Percentiles rank a stretch among this genome's conserved stretches.
These are phyloP conservation scores for Cyberlindnera saturnus DNA, from an alignment of 805 yeast species.

Conservation along the genomic window DNA sequence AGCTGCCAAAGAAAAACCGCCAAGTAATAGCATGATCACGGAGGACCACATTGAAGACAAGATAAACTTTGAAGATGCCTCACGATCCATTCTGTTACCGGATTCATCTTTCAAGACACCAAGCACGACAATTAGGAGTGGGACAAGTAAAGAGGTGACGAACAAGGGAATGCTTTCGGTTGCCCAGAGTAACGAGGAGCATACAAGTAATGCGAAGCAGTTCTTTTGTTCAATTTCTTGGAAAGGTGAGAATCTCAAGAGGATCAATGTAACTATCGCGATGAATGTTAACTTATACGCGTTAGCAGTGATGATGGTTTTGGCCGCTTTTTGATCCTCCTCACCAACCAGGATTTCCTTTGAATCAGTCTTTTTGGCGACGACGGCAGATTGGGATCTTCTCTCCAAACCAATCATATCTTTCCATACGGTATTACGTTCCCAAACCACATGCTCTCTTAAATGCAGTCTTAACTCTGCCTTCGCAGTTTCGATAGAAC, in stretches of 20 bases:
- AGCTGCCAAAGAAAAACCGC: slow-evolving; percentile 94
- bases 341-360: slow-evolving; percentile 22
- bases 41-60: slow-evolving; percentile 93
- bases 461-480: slow-evolving; percentile 48
- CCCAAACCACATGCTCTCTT: slow-evolving; percentile 95
- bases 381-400: slow-evolving; percentile 69
- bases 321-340: slow-evolving; percentile 22
- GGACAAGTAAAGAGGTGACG: slow-evolving; percentile 80
- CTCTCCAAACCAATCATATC: slow-evolving; percentile 91
- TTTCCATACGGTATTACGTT: slow-evolving; percentile 95
- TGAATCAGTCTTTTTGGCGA: slow-evolving; percentile 26
- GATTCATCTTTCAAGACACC: slow-evolving; percentile 58
- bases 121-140: slow-evolving; percentile 69
- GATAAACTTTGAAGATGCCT: slow-evolving; percentile 65
- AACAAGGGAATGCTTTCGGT: slow-evolving; percentile 90
- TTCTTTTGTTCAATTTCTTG: slow-evolving; percentile 54
- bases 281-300: slow-evolving; percentile 43
- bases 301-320: slow-evolving; percentile 26
- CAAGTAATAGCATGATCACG: slow-evolving; percentile 80
- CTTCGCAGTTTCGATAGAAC: slow-evolving; percentile 37
- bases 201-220: slow-evolving; percentile 77
- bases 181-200: slow-evolving; percentile 90
- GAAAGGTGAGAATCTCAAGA: slow-evolving; percentile 48
- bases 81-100: slow-evolving; percentile 54
- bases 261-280: slow-evolving; percentile 37